phyloP scores from a whole-genome alignment of 371 early-diverging fungal genomes.

The Circinella umbellata region DNA sequence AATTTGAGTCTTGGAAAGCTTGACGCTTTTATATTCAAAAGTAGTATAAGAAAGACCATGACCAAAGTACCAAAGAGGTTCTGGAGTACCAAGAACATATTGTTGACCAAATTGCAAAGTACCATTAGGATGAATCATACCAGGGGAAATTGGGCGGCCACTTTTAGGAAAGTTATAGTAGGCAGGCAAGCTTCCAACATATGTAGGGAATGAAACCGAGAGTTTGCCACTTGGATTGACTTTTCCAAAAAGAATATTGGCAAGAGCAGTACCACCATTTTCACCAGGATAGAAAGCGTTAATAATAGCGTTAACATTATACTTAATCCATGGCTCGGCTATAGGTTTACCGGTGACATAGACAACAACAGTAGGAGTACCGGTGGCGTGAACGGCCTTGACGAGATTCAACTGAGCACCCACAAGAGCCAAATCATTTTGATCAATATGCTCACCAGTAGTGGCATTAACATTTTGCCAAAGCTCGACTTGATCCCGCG shows the following conservation, averaged over 20 bases:
- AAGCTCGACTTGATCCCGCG: conserved; percentile 26
- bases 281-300: conserved; percentile 52
- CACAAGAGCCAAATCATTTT: conserved; percentile 25
- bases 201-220: conserved; percentile 29
- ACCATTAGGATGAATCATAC: conserved; percentile 22
- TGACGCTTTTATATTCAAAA: conserved; percentile 39
- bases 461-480: conserved; percentile 28
- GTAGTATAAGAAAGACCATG: conserved; percentile 57
- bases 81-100: conserved; percentile 27
- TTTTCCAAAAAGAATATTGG: conserved; percentile 54
- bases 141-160: conserved; percentile 23
- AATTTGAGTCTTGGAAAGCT: conserved; percentile 25
- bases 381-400: conserved; percentile 38
- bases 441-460: conserved; percentile 31
- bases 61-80: conserved; percentile 55
- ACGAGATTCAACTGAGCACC: conserved; percentile 33
- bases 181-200: conserved; percentile 26
- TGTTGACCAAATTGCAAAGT: conserved; percentile 28
- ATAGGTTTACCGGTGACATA: conserved; percentile 31
- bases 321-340: conserved; percentile 48
- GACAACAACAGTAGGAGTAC: conserved; percentile 51
- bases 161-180: conserved; percentile 31
- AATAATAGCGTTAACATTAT: conserved; percentile 46
- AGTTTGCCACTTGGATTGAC: conserved; percentile 60
- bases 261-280: conserved; percentile 51